Evolutionary conservation across 169 alveolate species (phyloP), one percentile per base, ranked within the genome.

Genomic region (Plasmodium vinckei): DNA sequence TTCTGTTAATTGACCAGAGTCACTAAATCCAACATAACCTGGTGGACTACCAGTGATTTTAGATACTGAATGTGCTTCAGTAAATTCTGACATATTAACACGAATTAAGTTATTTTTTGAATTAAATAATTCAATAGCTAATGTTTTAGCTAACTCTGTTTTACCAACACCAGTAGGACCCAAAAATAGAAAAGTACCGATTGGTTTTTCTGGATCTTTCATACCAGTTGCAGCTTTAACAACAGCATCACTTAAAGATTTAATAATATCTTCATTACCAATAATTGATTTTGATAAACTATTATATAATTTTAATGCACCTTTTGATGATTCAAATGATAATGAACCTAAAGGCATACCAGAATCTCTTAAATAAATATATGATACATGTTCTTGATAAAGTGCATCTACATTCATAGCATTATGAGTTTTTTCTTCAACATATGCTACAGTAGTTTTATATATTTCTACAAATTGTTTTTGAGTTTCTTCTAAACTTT

Each of bases 21-120:
- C 95, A 69, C 89, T 87, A 51, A 92, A 92, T 59, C 96, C 96
- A 9, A 94, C 95, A 68, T 94, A 94, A 46, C 96, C 96, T 21
- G 96, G 96, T 46, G 96, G 96, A 61, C 93, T 73, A 69, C 95
- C 95, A 12, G 92, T 87, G 44, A 87, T 75, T 87, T 92, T 88
- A 27, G 94, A 92, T 23, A 92, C 92, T 9, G 93, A 88, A 51
- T 88, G 91, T 13, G 93, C 91, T 87, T 92, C 95, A 67, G 91
- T 86, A 88, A 89, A 92, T 91, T 92, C 95, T 12, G 93, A 84
- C 95, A 92, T 88, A 60, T 92, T 92, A 5, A 87, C 86, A 56
- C 92, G 73, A 51, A 84, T 84, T 9, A 84, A 51, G 10, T 84
- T 84, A 53, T 84, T 86, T 17, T 57, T 68, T 1, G 91, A 84